phyloP scores from a whole-genome alignment of 257 asterid species.

The Rhazya stricta region DNA sequence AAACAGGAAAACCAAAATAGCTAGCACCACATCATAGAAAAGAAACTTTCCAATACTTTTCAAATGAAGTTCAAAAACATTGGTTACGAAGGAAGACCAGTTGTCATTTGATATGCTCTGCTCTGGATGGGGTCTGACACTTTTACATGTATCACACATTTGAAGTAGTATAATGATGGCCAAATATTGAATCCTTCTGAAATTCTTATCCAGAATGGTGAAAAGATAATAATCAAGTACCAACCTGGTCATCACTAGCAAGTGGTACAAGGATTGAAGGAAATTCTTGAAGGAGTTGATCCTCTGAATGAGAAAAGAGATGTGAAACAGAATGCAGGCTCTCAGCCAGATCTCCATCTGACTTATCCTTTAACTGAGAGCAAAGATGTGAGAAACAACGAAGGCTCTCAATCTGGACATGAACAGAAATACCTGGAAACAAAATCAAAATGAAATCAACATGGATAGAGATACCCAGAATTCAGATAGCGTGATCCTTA shows the following conservation, averaged over 20 bases:
- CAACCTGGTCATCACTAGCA: slow-evolving; percentile 75
- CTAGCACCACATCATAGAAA: not conserved
- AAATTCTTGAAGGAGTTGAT: slow-evolving; percentile 49
- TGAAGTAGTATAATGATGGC: not conserved
- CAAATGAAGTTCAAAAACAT: not conserved
- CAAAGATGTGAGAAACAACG: slow-evolving; percentile 48
- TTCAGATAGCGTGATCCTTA: not conserved
- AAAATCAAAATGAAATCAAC: slow-evolving; percentile 1
- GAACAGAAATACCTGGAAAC: slow-evolving; percentile 57
- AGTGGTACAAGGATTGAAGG: slow-evolving; percentile 74
- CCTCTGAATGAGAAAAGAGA: slow-evolving; percentile 17
- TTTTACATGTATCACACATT: not conserved
- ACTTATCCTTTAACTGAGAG: slow-evolving; percentile 13
- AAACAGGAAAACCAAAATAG: not conserved
- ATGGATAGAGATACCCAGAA: not conserved
- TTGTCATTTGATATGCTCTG: not conserved
- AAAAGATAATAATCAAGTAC: slow-evolving; percentile 9
- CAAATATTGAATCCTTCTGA: not conserved
- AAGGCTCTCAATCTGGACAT: slow-evolving; percentile 68
- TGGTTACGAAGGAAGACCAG: not conserved
- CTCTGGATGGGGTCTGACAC: not conserved
- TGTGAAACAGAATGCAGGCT: slow-evolving; percentile 8
- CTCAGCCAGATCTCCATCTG: slow-evolving; percentile 38
- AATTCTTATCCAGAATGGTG: not conserved
- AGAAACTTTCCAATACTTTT: not conserved